Evolutionary conservation across 176 grass and related monocot genomes (phyloP), one percentile per base, ranked within the genome.

Genomic region (Eragrostis curvula): DNA sequence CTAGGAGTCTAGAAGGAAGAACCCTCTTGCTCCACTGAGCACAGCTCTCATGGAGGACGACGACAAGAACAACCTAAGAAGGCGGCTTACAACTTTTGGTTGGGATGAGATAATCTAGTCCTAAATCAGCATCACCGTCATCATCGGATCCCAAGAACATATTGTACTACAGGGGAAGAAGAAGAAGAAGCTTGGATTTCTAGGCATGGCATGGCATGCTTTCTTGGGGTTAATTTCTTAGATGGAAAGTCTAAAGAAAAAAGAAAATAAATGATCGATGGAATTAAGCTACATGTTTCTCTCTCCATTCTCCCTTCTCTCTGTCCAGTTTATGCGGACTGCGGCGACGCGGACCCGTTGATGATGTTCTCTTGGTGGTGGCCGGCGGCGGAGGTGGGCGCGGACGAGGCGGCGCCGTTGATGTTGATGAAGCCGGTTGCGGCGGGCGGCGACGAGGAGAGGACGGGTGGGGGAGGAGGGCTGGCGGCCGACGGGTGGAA

Each of bases 201-300:
- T 84, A 88, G 68, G 59, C 85, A 77, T 66, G 80, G 70, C 58
- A 44, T 32, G 74, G 78, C 78, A 65, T 71, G 73, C 83, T 82
- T 82, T 82, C 83, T 86, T 73, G 66, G 73, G 88, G 88, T 86
- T 86, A 90, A 90, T 90, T 89, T 89, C 88, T 85, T 81, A 68
- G 88, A 52, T 66, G 66, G 28, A 15, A 67, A 60, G 42, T 9
- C 87, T 90, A 90, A 68, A 56, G 21, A 47, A 70, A 78, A 32
- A 70, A 48, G 18, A 32, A 89, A 79, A 45, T 65, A 68, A 89
- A 85, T 85, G 72, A 78, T 89, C 83, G 24, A 83, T 68, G 88
- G 73, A 86, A 81, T 81, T 70, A 81, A 82, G 83, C 88, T 90
- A 90, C 79, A 73, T 52, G 66, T 71, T 77, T 59, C 53, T 80